phyloP scores from a whole-genome alignment of 176 grass and related monocot genomes.

The Bonia amplexicaulis region DNA sequence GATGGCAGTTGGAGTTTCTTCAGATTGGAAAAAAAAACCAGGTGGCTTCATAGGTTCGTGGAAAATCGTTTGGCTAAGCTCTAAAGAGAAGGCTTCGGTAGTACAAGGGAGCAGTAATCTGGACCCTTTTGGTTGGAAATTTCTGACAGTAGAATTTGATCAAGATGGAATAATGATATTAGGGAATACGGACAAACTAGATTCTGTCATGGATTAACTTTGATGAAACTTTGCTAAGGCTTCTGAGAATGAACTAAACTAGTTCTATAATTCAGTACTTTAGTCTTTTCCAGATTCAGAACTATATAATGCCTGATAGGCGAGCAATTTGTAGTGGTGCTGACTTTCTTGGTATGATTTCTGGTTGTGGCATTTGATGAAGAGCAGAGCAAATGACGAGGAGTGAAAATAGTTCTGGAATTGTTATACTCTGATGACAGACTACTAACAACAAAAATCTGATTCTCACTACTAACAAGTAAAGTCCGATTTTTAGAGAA shows the following conservation, averaged over 20 bases:
- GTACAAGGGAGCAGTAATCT: neutral
- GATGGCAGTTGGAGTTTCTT: neutral
- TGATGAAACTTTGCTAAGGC: neutral
- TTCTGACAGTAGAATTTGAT: neutral
- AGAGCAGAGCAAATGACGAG: neutral
- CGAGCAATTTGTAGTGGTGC: neutral
- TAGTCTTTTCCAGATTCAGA: neutral
- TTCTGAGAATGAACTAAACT: neutral
- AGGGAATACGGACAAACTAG: neutral
- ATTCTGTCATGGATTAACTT: neutral
- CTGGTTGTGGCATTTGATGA: neutral
- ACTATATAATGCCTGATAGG: neutral
- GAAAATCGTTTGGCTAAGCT: neutral
- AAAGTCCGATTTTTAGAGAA: neutral
- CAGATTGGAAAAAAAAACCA: neutral
- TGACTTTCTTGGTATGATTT: neutral
- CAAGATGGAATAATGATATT: neutral
- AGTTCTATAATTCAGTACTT: neutral
- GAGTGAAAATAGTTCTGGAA: neutral
- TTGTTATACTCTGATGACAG: neutral
- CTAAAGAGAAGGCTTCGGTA: neutral
- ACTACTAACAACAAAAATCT: neutral
- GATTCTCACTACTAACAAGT: neutral
- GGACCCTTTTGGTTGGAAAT: neutral
- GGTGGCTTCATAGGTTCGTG: neutral